Base-by-base conservation (phyloP, 148 eudicot species). In the Cornus florida region DNA sequence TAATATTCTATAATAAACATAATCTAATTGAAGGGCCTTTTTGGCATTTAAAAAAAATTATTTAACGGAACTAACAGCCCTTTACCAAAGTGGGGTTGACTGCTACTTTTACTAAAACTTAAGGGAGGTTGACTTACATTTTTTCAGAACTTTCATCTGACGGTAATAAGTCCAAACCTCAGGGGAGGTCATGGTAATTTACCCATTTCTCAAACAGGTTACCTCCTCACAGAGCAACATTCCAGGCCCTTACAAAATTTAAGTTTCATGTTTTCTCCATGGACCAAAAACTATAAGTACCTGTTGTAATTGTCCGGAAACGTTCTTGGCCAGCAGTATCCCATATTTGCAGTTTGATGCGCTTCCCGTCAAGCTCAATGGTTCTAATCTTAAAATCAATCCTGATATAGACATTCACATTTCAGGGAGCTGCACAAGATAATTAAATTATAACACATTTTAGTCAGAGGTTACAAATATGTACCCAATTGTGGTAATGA, bases 241-340 rank as follows among this genome's bases (percentile, higher is more conserved):
- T 57, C 41, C 35, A 73, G 24, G 39, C 23, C 64, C 17, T 56
- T 14, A 16, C 2, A 38, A 73, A 43, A 8, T 73, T 73, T 43
- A 43, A 9, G 48, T 43, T 43, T 43, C 48, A 43, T 6, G 48
- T 43, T 6, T 43, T n/a, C 67, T 17, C 0, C 24, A 43, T 33
- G 48, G 20, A 59, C 23, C 14, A 28, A 10, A 10, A 59, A 32
- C 8, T 59, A 41, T 28, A 10, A 31, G 31, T 75, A 83, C 85
- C 85, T 38, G 82, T 83, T 69, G 85, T 78, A 70, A 83, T 83
- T 17, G 85, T 83, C 28, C 85, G 71, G 31, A 83, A 83, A 9
- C 82, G 81, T 32, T 83, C 85, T 38, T 83, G 85, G 35, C 85
- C 85, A 70, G 85, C 79, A 23, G 82, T 83, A 56, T 83, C 85